phyloP scores from a whole-genome alignment of 2,329 filamentous ascomycete species.

The Colletotrichum sp. region DNA sequence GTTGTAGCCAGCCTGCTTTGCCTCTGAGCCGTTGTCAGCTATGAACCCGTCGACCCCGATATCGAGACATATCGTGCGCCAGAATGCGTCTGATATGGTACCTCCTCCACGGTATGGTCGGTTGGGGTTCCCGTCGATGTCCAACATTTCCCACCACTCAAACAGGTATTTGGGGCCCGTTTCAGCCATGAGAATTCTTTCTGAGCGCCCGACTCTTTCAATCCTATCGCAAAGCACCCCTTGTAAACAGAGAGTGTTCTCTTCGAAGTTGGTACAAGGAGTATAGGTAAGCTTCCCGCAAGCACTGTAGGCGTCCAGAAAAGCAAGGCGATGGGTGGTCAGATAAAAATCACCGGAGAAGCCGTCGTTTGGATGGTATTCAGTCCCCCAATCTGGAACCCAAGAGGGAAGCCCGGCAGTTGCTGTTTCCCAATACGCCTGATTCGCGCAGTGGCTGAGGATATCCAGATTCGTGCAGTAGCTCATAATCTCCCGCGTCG shows the following conservation, averaged over 20 bases:
- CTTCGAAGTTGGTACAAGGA: fast-evolving
- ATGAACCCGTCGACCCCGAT: not conserved
- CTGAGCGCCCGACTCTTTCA: fast-evolving
- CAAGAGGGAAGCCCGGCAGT: not conserved
- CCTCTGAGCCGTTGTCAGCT: not conserved
- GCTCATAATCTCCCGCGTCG: not conserved
- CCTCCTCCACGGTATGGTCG: not conserved
- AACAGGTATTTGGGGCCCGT: fast-evolving
- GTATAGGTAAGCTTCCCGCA: not conserved
- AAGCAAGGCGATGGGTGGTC: not conserved
- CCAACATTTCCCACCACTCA: not conserved
- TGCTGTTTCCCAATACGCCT: fast-evolving
- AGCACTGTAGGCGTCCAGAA: fast-evolving
- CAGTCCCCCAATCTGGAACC: not conserved
- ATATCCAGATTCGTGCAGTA: not conserved
- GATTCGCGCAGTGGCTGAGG: not conserved
- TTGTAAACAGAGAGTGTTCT: not conserved
- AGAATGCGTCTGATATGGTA: not conserved
- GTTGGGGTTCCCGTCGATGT: not conserved
- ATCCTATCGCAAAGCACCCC: not conserved
- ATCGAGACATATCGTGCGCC: not conserved
- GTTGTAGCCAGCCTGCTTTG: not conserved
- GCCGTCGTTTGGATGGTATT: not conserved
- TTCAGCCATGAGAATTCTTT: not conserved
- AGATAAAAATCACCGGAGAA: not conserved